Conservation (phyloP, 352 stramenopile genomes). For the Thraustochytrium sp. region DNA sequence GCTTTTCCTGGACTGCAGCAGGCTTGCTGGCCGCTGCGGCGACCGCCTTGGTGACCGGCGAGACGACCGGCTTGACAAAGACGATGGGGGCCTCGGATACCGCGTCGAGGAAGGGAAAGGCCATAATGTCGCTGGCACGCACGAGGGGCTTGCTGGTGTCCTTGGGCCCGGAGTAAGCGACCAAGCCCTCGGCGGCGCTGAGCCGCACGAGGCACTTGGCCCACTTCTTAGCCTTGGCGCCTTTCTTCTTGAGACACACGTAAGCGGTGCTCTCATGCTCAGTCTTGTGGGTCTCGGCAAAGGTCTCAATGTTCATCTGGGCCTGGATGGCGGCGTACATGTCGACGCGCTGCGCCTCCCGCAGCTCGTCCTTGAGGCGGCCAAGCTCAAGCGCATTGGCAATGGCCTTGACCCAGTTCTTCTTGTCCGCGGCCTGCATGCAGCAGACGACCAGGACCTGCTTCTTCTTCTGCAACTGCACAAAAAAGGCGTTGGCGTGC, state of each 20-base stretch:
- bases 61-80: neutral
- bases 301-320: constrained; percentile 36
- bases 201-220: neutral
- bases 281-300: neutral
- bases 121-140: neutral
- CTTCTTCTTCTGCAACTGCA: neutral
- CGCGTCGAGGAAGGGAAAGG: neutral
- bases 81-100: neutral
- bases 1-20: neutral
- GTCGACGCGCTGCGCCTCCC: constrained; percentile 18
- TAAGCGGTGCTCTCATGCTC: neutral
- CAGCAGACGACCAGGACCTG: constrained; percentile 10
- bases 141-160: neutral
- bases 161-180: neutral
- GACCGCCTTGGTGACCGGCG: neutral
- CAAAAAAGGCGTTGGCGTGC: neutral
- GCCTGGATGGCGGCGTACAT: constrained; percentile 33
- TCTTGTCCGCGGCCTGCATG: neutral
- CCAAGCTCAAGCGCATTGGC: neutral
- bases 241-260: constrained; percentile 12
- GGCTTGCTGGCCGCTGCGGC: neutral
- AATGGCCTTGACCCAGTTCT: neutral
- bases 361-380: neutral
- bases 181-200: neutral
- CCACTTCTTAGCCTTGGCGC: neutral